phyloP scores from a whole-genome alignment of 2,329 filamentous ascomycete genomes.

The Mollisiaceae sp. region DNA sequence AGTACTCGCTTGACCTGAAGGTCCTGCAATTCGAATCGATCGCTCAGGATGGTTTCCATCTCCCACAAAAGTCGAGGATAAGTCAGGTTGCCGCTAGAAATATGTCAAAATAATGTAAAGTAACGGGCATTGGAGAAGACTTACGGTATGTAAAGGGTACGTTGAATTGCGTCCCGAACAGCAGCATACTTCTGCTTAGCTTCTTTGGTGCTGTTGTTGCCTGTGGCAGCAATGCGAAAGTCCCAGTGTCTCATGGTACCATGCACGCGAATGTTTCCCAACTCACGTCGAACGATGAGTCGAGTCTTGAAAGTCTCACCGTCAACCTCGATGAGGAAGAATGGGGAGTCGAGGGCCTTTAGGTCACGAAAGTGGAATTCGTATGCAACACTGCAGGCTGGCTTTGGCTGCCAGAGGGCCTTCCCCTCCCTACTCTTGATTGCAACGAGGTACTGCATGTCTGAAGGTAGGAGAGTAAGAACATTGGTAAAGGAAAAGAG shows the following conservation, averaged over 20 bases:
- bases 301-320: slow-evolving; percentile 35
- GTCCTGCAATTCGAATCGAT: slow-evolving; percentile 16
- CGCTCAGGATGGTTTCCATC: slow-evolving; percentile 12
- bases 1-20: slow-evolving; percentile 24
- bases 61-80: slow-evolving; percentile 30
- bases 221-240: slow-evolving; percentile 33
- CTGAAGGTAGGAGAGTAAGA: slow-evolving; percentile 35
- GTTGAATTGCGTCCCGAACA: slow-evolving; percentile 29
- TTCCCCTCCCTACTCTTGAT: slow-evolving; percentile 32
- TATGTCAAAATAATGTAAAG: not conserved
- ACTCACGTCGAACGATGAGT: slow-evolving; percentile 24
- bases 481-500: slow-evolving; percentile 36
- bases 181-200: slow-evolving; percentile 27
- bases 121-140: slow-evolving; percentile 9
- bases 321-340: slow-evolving; percentile 39
- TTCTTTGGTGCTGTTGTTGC: slow-evolving; percentile 18
- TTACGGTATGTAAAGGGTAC: slow-evolving; percentile 39
- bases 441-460: slow-evolving; percentile 33
- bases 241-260: slow-evolving; percentile 42
- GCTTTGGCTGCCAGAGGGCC: slow-evolving; percentile 33
- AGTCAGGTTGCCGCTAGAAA: slow-evolving; percentile 3
- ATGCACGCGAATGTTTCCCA: slow-evolving; percentile 39
- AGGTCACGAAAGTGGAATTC: slow-evolving; percentile 35
- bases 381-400: slow-evolving; percentile 35
- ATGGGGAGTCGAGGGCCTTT: not conserved